A percentile compares a stretch with the other conserved stretches of the same genome.
Conservation (phyloP, 2,329 filamentous ascomycete species). For the Alternaria dauci region DNA sequence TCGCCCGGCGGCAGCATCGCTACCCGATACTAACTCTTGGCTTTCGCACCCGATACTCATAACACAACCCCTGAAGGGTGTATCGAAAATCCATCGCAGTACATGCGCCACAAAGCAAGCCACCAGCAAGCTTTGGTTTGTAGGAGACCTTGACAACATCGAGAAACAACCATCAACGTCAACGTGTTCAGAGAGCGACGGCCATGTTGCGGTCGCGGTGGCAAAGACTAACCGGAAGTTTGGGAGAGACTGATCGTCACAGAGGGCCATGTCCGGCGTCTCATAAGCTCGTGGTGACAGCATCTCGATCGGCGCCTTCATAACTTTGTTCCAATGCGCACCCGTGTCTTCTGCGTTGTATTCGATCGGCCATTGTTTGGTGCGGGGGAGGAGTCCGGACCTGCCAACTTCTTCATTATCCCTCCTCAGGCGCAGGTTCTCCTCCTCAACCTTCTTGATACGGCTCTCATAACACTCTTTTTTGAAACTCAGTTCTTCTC, state of each 20-base stretch:
- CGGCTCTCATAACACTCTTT: too few relatives aligned
- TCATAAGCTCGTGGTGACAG: not conserved
- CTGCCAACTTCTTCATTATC: too few relatives aligned
- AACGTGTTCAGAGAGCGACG: not conserved
- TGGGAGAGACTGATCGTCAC: not conserved
- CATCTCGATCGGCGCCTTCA: too few relatives aligned
- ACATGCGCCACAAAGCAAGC: not conserved
- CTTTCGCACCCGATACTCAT: not conserved
- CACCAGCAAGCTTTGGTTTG: not conserved
- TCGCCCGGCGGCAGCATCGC: not conserved
- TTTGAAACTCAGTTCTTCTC: too few relatives aligned
- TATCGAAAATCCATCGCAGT: not conserved
- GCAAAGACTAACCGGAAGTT: not conserved
- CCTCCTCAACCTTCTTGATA: too few relatives aligned
- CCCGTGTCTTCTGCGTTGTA: too few relatives aligned
- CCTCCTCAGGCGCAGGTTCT: too few relatives aligned
- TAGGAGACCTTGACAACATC: rapidly evolving
- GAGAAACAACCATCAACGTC: not conserved
- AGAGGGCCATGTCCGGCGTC: not conserved
- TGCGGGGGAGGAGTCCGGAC: too few relatives aligned
- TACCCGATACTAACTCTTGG: not conserved
- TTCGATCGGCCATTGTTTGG: too few relatives aligned
- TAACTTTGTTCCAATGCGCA: not conserved
- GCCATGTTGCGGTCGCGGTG: not conserved
- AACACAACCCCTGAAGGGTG: not conserved